These are phyloP conservation scores for Melastoma candidum DNA, from an alignment of 441 rosid species.

Conservation along the genomic window DNA sequence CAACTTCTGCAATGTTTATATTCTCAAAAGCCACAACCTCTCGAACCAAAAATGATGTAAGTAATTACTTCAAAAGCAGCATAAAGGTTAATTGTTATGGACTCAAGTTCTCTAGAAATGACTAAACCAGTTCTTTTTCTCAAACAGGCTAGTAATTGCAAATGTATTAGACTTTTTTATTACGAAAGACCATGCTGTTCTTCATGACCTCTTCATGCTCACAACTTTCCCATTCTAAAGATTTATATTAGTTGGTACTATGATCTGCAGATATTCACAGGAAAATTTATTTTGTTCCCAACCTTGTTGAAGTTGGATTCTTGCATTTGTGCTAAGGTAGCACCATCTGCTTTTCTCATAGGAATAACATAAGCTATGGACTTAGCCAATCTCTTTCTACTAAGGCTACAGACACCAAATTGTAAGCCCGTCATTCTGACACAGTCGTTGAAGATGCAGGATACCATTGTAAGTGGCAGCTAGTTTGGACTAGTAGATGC, in stretches of 20 bases:
- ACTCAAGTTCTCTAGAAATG: background rate
- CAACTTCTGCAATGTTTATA: constrained; percentile 53
- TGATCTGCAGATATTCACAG: background rate
- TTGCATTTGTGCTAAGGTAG: background rate
- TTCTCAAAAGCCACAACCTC: constrained; percentile 41
- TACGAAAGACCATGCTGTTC: constrained; percentile 74
- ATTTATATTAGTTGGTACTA: constrained; percentile 34
- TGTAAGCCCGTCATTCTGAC: background rate
- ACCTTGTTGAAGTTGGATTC: background rate
- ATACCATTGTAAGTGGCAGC: too few species aligned
- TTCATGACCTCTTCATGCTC: constrained; percentile 89
- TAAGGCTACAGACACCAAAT: background rate
- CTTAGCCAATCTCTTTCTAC: constrained; percentile 27
- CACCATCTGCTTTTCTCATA: constrained; percentile 19
- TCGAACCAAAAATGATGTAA: constrained; percentile 60
- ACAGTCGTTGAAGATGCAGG: too few species aligned
- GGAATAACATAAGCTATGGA: constrained; percentile 93
- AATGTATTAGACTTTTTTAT: constrained; percentile 91
- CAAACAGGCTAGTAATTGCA: constrained; percentile 56
- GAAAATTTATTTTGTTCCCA: background rate
- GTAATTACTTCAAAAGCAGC: constrained; percentile 11
- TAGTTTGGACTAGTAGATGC: too few species aligned
- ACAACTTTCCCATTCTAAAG: constrained; percentile 70
- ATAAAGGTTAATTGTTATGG: background rate
- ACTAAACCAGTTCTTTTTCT: constrained; percentile 7